Evolutionary conservation across 1,139 yeast genomes (phyloP), one percentile per base, ranked within the genome.

Genomic region (Casaregolazyma suthepensis): DNA sequence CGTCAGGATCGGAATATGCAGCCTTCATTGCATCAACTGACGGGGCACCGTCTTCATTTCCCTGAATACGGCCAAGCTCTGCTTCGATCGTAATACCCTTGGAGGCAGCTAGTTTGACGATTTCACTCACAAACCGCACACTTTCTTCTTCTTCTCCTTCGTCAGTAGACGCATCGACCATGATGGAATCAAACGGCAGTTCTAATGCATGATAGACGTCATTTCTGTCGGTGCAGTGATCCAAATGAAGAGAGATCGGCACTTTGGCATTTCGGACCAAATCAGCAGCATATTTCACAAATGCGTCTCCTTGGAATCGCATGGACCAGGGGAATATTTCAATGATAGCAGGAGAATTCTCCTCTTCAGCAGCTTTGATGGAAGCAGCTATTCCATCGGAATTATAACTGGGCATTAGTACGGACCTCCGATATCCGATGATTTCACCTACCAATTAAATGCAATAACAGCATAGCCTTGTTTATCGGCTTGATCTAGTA

Each of bases 271-370:
- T 54, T 49, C 59, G 59, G 51, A 60, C 54, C 17, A 59, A 59
- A n/a, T 57, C 61, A 5, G 65, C 63, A 18, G 59, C 61, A 44
- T 60, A 63, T 45, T 56, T 55, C 43, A 60, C 53, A 49, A 61
- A 62, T 19, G 53, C 60, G 12, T 60, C 58, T 19, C 66, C 67
- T 29, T 63, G 65, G 51, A 61, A 59, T 40, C 63, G 65, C 48
- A 64, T 58, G 10, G 66, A 61, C 66, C 67, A 64, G 7, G 67
- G 67, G 54, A 64, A 64, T 45, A 64, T 61, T 53, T 64, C 66
- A 35, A 64, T 59, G 45, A 64, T 64, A 12, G 63, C 67, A 3
- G 67, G 67, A 37, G 66, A 56, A 48, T 59, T 56, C 52, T 55
- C 52, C 29, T 49, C 54, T 56, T 63, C 66, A 17, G 67, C 67